Base-by-base conservation (phyloP, 306 rosid genomes). In the Citrullus mucosospermus region DNA sequence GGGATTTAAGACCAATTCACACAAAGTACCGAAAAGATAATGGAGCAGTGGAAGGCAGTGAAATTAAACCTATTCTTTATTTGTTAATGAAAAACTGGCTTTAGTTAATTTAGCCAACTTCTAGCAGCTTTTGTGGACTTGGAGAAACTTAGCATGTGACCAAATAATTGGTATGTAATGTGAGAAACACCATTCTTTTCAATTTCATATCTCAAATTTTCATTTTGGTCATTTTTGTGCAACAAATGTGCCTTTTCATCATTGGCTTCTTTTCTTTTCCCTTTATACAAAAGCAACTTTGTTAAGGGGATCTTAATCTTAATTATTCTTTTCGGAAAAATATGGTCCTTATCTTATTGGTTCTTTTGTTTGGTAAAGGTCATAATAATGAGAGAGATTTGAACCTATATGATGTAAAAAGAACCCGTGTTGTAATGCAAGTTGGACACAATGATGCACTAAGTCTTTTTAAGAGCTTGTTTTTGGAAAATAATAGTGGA, bases 71-170 rank as follows among this genome's bases (percentile, higher is more conserved):
- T 65, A 34, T 65, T 65, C 48, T 65, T 43, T 36, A 65, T 65
- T 65, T 38, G 36, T 65, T 17, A 36, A 36, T 65, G 25, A 17
- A 62, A 6, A 62, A 30, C 20, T 16, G 3, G 20, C 69, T 7
- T 62, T 62, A 65, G 46, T 65, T 65, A 8, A 6, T 65, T 18
- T 34, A 2, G 48, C 71, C 36, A 65, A 8, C 13, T 65, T 9
- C 59, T 62, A 62, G 71, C 71, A 65, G 71, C 71, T 65, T 65
- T 65, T 65, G 25, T 65, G 71, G 71, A 65, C 71, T 65, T 36
- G 6, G 22, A 36, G 1, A 38, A 36, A 17, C 48, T 65, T 65
- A 36, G 28, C 71, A 65, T 65, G 71, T 65, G 71, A 65, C 41
- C 44, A 62, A 62, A 62, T 62, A 32, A 32, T 62, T 62, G 69